Conservation (phyloP, 805 yeast species). For the Candida khao-thaluensis region DNA sequence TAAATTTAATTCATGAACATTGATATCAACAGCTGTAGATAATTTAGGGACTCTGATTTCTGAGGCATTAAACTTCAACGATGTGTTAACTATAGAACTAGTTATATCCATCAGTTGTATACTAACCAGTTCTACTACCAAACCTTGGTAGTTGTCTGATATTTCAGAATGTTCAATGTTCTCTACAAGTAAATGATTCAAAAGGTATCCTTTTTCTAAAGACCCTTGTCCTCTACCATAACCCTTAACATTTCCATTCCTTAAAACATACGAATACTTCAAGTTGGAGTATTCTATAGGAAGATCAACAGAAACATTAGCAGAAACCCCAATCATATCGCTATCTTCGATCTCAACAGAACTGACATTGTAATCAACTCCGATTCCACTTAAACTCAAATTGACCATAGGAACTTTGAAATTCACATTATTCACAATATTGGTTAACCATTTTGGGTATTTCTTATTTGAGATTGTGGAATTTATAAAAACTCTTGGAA, state of each 20-base stretch:
- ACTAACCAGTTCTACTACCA: neutral
- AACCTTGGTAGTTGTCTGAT: neutral
- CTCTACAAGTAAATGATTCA: neutral
- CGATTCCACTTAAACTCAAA: constrained; percentile 1
- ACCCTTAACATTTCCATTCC: neutral
- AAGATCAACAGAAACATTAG: neutral
- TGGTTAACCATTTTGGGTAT: constrained; percentile 15
- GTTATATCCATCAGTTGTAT: constrained; percentile 1
- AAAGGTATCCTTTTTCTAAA: neutral
- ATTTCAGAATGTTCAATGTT: neutral
- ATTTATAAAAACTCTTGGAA: constrained; percentile 1
- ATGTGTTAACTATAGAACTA: constrained; percentile 4
- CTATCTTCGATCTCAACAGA: neutral
- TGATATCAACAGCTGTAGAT: constrained; percentile 13
- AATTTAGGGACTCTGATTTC: neutral
- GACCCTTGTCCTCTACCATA: constrained; percentile 2
- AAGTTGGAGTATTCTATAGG: constrained; percentile 6
- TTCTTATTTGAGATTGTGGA: neutral
- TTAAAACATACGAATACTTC: neutral
- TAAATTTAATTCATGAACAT: constrained; percentile 21
- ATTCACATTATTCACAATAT: constrained; percentile 12
- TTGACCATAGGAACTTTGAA: constrained; percentile 6
- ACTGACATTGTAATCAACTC: constrained; percentile 1
- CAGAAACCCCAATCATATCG: neutral
- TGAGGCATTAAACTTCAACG: neutral